phyloP scores from a whole-genome alignment of 805 yeast species.

The Metschnikowia peoriensis region DNA sequence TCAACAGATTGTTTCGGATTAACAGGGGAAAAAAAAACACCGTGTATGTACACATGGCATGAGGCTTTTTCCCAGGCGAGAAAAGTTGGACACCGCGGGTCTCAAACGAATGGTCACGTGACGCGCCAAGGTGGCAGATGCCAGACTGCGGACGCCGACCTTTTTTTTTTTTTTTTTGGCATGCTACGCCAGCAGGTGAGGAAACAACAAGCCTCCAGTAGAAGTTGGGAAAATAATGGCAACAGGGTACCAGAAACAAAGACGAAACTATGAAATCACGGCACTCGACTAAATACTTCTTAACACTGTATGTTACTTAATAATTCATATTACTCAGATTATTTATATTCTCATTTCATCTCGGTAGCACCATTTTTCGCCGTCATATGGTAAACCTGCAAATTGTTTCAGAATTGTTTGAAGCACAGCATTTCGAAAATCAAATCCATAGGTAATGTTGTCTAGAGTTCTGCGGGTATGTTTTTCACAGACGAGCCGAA shows the following conservation, averaged over 20 bases:
- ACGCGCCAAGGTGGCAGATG: neutral
- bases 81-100: slow-evolving; percentile 15
- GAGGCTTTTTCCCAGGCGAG: slow-evolving; percentile 10
- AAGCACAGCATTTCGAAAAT: no score
- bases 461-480: neutral
- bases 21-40: slow-evolving; percentile 4
- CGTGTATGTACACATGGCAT: slow-evolving; percentile 15
- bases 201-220: neutral
- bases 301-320: no score
- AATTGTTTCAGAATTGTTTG: no score
- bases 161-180: neutral
- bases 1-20: neutral
- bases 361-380: no score
- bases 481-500: neutral
- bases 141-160: neutral
- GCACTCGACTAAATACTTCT: no score
- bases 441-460: no score
- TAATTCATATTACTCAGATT: no score
- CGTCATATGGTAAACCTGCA: no score
- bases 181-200: neutral
- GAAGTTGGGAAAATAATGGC: neutral
- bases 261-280: no score
- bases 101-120: slow-evolving; percentile 5
- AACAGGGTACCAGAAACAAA: neutral
- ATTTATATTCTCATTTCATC: no score